Evolutionary conservation across 2,329 filamentous ascomycete species (phyloP), one percentile per base, ranked within the genome.

Genomic region (Bipolaris bicolor): DNA sequence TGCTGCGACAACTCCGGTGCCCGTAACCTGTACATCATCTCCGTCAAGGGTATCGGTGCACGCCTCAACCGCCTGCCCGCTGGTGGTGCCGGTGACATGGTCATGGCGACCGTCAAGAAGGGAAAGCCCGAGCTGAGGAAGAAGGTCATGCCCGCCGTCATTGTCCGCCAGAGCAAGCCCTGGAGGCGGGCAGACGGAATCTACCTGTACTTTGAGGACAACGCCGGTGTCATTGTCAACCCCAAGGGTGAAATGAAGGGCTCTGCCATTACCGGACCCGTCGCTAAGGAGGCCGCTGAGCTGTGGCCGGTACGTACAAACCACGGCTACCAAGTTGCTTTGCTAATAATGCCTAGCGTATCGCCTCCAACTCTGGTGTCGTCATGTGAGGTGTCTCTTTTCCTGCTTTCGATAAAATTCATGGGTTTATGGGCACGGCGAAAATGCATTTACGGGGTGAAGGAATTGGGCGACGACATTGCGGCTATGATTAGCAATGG

Each of bases 231-330:
- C 77, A 99, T 99, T 78, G 95, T 99, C 87, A 99, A 99, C 88
- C 92, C 94, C 83, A 99, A 99, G 91, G 95, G 95, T 85, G 95
- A 99, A 86, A 99, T 99, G 95, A 99, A 99, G 90, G 95, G 95
- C 80, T 97, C 92, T 69, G 95, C 95, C 81, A 99, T 99, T 81
- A 99, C 95, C 75, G 95, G 95, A 75, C 95, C 95, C 76, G 94
- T 99, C 79, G 95, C 94, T 82, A 99, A 99, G 90, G 95, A 99
- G 86, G 95, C 95, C 80, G 95, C 95, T 81, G 95, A 99, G 86
- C 88, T 99, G 77, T 99, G 95, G 95, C 95, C 95, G 80, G 91
- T 94, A 86, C 84, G 90, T 87, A 37, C 7, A 34, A 7, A 13
- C 37, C 15, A 15, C 7, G 24, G 9, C 33, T 11, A 15, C 9